Evolutionary conservation across 2,329 filamentous ascomycete species (phyloP), one percentile per base, ranked within the genome.

Genomic region (Diaporthe batatas): DNA sequence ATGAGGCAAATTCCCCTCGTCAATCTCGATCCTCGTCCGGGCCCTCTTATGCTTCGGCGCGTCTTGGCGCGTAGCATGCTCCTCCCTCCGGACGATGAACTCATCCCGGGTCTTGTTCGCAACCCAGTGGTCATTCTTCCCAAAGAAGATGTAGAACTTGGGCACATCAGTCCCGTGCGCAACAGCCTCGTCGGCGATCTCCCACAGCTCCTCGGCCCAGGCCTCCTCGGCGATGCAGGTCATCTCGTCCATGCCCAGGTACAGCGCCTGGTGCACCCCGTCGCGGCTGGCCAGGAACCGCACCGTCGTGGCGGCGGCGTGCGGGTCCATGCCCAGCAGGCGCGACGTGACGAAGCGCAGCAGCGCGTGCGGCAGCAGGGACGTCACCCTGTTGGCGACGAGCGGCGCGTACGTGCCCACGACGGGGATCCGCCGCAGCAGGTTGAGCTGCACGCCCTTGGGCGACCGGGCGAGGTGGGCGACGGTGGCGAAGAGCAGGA

Each of bases 401-500:
- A 80, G 76, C 72, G 86, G 84, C 5, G 83, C 83, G 69, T 83
- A 78, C 1, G 77, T 73, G 34, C 85, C 82, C 2, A 90, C 77
- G 3, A 85, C 73, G 1, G 86, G 84, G 6, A 82, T 81, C 55
- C 81, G 79, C 3, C 83, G 82, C 6, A 90, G 77, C 5, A 84
- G 75, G 49, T 82, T 81, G 51, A 91, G 81, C 62, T 86, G 87
- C 71, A 82, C 82, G 1, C 93, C 93, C 36, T 85, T 90, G 0
- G 88, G 85, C 1, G 91, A 93, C 71, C 83, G 81, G 12, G 90
- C 89, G 75, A 95, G 91, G 81, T 94, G 89, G n/a, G 91, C 87
- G 49, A 95, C 87, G 1, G 93, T 94, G 1, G 93, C 92, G 79
- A 94, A 94, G 23, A 95, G 85, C 71, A 95, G 84, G 54, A 94